These are phyloP conservation scores for Pugionium dolabratum DNA, from an alignment of 345 rosid species.

Conservation along the genomic window DNA sequence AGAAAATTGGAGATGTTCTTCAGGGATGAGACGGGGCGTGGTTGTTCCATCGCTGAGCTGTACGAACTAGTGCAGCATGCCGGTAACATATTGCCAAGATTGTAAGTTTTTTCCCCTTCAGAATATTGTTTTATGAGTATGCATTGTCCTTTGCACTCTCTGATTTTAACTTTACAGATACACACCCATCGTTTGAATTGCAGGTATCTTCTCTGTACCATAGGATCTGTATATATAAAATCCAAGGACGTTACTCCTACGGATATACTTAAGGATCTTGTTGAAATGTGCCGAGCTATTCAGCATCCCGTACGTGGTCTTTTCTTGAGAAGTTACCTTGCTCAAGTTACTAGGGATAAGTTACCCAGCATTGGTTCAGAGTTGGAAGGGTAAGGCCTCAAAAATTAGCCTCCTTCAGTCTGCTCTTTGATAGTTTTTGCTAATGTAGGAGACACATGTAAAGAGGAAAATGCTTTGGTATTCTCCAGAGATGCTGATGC, in stretches of 20 bases:
- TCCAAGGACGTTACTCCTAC: conserved; percentile 89
- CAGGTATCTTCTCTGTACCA: conserved; percentile 96
- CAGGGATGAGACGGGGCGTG: conserved; percentile 81
- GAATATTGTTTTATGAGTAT: conserved; percentile 9
- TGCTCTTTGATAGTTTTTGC: neutral
- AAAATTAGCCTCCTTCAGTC: conserved; percentile 4
- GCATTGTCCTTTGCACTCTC: conserved; percentile 2
- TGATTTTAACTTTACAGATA: neutral
- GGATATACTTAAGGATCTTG: conserved; percentile 95
- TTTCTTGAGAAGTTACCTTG: conserved; percentile 92
- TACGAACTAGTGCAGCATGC: conserved; percentile 98
- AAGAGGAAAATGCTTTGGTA: conserved; percentile 22
- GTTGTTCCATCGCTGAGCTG: conserved; percentile 86
- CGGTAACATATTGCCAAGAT: conserved; percentile 96
- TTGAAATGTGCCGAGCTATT: conserved; percentile 98
- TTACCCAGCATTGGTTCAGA: conserved; percentile 85
- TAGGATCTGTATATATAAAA: conserved; percentile 92
- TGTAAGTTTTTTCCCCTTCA: conserved; percentile 51
- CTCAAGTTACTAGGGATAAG: conserved; percentile 91
- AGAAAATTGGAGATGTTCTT: conserved; percentile 89
- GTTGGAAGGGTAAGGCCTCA: conserved; percentile 68
- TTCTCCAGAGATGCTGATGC: conserved; percentile 78
- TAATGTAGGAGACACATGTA: conserved; percentile 1
- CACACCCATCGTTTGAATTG: conserved; percentile 6
- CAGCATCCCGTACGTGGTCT: conserved; percentile 99